phyloP scores from a whole-genome alignment of 2,329 filamentous ascomycete species.

The Penicillium sp. region DNA sequence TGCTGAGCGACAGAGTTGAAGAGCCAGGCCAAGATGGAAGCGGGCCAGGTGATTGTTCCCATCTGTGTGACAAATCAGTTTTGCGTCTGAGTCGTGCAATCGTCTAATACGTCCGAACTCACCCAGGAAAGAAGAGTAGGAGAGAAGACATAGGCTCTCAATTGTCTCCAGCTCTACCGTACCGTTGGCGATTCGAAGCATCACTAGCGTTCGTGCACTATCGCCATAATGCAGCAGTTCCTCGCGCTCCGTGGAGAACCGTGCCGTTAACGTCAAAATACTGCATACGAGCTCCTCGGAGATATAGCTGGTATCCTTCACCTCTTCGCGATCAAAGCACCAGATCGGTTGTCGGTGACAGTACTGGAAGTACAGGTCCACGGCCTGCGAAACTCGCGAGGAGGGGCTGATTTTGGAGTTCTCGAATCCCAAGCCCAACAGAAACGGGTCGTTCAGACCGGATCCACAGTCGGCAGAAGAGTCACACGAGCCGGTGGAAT shows the following conservation, averaged over 20 bases:
- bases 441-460: constrained; percentile 16
- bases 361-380: constrained; percentile 33
- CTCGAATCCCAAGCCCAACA: constrained; percentile 20
- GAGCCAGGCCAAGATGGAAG: constrained; percentile 47
- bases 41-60: constrained; percentile 46
- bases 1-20: constrained; percentile 48
- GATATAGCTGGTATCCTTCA: constrained; percentile 22
- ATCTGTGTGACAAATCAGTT: constrained; percentile 29
- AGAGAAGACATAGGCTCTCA: constrained; percentile 47
- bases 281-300: constrained; percentile 32
- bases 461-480: constrained; percentile 15
- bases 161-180: constrained; percentile 47
- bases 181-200: constrained; percentile 49
- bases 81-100: not conserved
- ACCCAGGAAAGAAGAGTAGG: constrained; percentile 48
- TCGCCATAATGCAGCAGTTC: constrained; percentile 34
- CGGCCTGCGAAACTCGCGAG: constrained; percentile 19
- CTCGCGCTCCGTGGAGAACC: constrained; percentile 26
- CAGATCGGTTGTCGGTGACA: constrained; percentile 36
- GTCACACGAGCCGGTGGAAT: constrained; percentile 14
- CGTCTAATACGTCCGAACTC: constrained; percentile 6
- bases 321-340: constrained; percentile 32
- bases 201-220: constrained; percentile 33
- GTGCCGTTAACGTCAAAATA: constrained; percentile 28
- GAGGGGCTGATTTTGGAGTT: constrained; percentile 20